These are phyloP conservation scores for Dioscorea alata DNA, from an alignment of 106 monocot species.

Conservation along the genomic window DNA sequence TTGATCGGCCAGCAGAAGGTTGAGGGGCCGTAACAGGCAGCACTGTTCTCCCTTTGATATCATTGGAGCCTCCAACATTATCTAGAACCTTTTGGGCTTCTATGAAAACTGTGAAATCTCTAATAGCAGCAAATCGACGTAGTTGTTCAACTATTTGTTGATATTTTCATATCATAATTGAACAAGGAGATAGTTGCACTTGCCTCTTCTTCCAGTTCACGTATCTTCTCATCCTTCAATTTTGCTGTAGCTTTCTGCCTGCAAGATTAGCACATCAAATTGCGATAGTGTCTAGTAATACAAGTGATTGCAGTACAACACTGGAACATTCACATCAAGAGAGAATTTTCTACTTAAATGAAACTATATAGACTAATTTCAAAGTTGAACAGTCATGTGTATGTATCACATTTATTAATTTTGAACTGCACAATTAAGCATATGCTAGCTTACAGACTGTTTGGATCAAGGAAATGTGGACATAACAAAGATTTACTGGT, in stretches of 20 bases:
- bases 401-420: too few species aligned
- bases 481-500: too few species aligned
- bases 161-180: neutral
- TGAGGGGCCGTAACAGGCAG: constrained; percentile 41
- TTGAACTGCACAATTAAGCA: too few species aligned
- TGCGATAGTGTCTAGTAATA: too few species aligned
- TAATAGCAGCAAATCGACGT: neutral
- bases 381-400: too few species aligned
- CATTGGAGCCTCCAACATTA: constrained; percentile 32
- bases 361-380: too few species aligned
- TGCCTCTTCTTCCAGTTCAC: constrained; percentile 84
- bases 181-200: neutral
- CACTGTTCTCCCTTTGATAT: constrained; percentile 54
- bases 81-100: constrained; percentile 65
- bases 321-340: too few species aligned
- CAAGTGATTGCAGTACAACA: too few species aligned
- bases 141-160: neutral
- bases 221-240: constrained; percentile 64
- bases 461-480: too few species aligned
- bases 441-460: too few species aligned
- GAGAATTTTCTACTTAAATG: too few species aligned
- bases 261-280: neutral
- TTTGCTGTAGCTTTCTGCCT: constrained; percentile 57
- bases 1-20: constrained; percentile 30
- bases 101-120: constrained; percentile 71